phyloP scores from a whole-genome alignment of 768 basidiomycete genomes.

The Xerocomellus intermedius region DNA sequence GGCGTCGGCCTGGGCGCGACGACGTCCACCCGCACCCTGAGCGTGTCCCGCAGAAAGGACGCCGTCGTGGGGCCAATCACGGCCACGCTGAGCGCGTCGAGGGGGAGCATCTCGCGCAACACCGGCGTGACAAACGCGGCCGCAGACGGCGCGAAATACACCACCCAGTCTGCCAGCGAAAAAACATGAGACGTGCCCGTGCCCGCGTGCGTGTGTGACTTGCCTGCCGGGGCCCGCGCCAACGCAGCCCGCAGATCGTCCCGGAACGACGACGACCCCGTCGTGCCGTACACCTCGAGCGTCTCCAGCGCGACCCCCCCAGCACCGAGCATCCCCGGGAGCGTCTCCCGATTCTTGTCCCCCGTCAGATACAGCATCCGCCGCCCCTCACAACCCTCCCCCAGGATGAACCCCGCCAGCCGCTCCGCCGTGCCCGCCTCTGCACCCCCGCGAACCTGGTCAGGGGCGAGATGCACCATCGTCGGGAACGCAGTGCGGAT shows the following conservation, averaged over 20 bases:
- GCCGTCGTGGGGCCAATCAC: constrained; percentile 71
- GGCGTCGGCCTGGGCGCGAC: constrained; percentile 57
- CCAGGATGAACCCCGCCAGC: constrained; percentile 63
- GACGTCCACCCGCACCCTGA: constrained; percentile 51
- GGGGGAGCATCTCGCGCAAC: constrained; percentile 43
- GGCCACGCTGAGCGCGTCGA: constrained; percentile 40
- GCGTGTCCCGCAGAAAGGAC: constrained; percentile 44
- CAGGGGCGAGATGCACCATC: constrained; percentile 36
- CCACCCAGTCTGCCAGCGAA: constrained; percentile 50
- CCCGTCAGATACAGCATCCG: constrained; percentile 74
- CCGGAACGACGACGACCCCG: constrained; percentile 51
- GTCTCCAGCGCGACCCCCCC: constrained; percentile 45
- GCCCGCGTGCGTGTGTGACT: too few relatives aligned
- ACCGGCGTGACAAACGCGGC: constrained; percentile 56
- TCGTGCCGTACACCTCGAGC: constrained; percentile 72
- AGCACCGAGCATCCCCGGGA: constrained; percentile 48
- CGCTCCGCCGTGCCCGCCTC: constrained; percentile 66
- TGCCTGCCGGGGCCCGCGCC: constrained; percentile 22
- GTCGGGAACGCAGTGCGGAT: constrained; percentile 31
- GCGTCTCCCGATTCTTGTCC: constrained; percentile 79
- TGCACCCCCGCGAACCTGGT: constrained; percentile 40
- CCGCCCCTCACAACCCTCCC: constrained; percentile 23
- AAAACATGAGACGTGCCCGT: background rate
- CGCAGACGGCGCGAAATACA: constrained; percentile 74
- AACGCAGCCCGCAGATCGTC: constrained; percentile 39